A percentile compares a stretch with the other conserved stretches of the same genome.
These are phyloP conservation scores for Zymoseptoria crescenta DNA, from an alignment of 2,329 filamentous ascomycete genomes.

Conservation along the genomic window DNA sequence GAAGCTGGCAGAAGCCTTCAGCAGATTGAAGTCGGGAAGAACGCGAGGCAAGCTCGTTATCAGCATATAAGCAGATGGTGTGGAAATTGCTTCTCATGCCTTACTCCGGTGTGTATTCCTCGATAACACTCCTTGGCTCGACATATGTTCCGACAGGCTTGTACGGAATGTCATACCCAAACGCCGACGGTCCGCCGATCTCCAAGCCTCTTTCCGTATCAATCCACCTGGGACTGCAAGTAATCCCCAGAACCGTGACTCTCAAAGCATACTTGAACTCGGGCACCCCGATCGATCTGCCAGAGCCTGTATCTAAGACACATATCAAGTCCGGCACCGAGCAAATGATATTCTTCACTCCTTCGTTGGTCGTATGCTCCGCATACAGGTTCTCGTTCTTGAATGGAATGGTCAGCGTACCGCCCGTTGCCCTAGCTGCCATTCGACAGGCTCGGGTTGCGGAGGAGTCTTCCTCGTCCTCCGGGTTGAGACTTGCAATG, in stretches of 20 bases:
- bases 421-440: conserved; percentile 33
- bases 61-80: conserved; percentile 8
- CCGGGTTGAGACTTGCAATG: conserved; percentile 29
- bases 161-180: conserved; percentile 45
- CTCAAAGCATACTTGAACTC: conserved; percentile 49
- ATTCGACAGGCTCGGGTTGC: conserved; percentile 13
- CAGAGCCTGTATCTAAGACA: conserved; percentile 43
- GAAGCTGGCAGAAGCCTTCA: conserved; percentile 50
- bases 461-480: conserved; percentile 31
- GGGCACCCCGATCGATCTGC: conserved; percentile 45
- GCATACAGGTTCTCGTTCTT: conserved; percentile 69
- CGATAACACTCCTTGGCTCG: conserved; percentile 48
- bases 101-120: conserved; percentile 34
- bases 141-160: conserved; percentile 45
- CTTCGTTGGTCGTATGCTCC: conserved; percentile 28
- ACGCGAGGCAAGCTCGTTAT: conserved; percentile 54
- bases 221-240: conserved; percentile 48
- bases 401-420: conserved; percentile 57
- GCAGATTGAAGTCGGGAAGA: conserved; percentile 49
- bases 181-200: conserved; percentile 44
- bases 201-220: conserved; percentile 42
- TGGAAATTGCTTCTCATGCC: background rate
- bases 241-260: conserved; percentile 48
- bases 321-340: conserved; percentile 45
- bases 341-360: conserved; percentile 37